Base-by-base conservation (phyloP, 805 yeast species). In the Ogataea paraovalis region DNA sequence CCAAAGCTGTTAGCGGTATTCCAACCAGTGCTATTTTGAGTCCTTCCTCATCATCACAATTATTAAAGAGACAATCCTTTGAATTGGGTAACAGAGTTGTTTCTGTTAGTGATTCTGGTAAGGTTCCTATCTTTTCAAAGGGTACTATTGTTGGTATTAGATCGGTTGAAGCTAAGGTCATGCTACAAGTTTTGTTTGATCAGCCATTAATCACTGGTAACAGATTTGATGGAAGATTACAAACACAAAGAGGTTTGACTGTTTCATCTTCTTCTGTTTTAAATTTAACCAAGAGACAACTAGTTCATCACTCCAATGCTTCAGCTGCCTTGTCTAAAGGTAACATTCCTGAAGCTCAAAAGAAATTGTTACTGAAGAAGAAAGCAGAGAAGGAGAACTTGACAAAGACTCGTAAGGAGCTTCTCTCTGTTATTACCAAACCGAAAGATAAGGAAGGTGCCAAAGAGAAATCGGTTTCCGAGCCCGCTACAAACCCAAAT, bases 71-170 rank as follows among this genome's bases (percentile, higher is more conserved):
- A 37, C 99, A 94, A 70, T 69, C 74, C 41, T 94, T 94, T 62
- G 75, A 78, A 25, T 73, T 94, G 20, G 99, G 99, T 58, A 97
- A 94, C 61, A 79, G 99, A 51, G 88, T 94, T 27, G 77, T 87
- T 21, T 90, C 87, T 55, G 86, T 89, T 20, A 85, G 85, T 57
- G 87, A 83, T 57, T 81, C 87, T 21, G 98, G 98, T 44, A 89
- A 87, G 60, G 96, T 91, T 14, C 96, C 97, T 23, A 68, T 83
- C 47, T 89, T 85, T 61, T 76, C 87, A 22, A 85, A 85, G 59
- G 99, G 99, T 64, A 90, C 97, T 1, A 96, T 94, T 46, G 85
- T 87, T 43, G 84, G 86, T 8, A 71, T 77, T 47, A 68, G 68
- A 21, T 67, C 78, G 3, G 72, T 80, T 37, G 88, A 87, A 38